Evolutionary conservation across 352 stramenopile genomes (phyloP).

Genomic region (Globisporangium okanoganense): DNA sequence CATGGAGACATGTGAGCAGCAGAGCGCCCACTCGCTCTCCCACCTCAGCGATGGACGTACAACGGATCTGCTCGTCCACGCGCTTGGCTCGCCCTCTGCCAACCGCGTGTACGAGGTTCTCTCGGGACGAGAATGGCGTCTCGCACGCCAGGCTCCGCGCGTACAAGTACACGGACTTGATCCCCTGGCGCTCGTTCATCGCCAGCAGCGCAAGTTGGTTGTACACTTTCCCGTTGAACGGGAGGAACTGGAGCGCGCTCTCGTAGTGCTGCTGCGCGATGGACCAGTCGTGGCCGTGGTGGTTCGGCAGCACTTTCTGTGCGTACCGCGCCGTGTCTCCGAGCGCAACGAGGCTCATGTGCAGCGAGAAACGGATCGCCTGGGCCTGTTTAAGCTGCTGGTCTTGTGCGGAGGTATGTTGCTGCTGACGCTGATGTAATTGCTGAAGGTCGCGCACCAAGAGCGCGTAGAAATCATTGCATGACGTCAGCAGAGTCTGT

Average conservation of each 20-base stretch:
- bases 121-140: slow-evolving; percentile 28
- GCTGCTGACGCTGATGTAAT: not conserved
- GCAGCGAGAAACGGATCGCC: slow-evolving; percentile 29
- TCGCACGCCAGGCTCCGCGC: slow-evolving; percentile 37
- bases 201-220: slow-evolving; percentile 55
- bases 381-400: slow-evolving; percentile 5
- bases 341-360: slow-evolving; percentile 42
- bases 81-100: slow-evolving; percentile 1
- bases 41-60: slow-evolving; percentile 2
- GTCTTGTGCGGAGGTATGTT: not conserved
- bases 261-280: slow-evolving; percentile 31
- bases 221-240: slow-evolving; percentile 51
- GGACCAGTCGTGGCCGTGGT: slow-evolving; percentile 23
- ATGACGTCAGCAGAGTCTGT: slow-evolving; percentile 3
- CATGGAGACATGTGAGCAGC: slow-evolving; percentile 7
- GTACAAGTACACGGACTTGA: slow-evolving; percentile 45
- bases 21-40: slow-evolving; percentile 6
- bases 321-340: slow-evolving; percentile 45
- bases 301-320: slow-evolving; percentile 20
- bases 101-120: slow-evolving; percentile 40
- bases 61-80: not conserved
- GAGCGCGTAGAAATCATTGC: slow-evolving; percentile 13
- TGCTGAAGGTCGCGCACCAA: slow-evolving; percentile 2
- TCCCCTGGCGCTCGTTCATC: slow-evolving; percentile 23
- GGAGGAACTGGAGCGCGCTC: slow-evolving; percentile 28